Evolutionary conservation across 345 rosid genomes (phyloP), one percentile per base, ranked within the genome.

Genomic region (Noccaea bulbosa): DNA sequence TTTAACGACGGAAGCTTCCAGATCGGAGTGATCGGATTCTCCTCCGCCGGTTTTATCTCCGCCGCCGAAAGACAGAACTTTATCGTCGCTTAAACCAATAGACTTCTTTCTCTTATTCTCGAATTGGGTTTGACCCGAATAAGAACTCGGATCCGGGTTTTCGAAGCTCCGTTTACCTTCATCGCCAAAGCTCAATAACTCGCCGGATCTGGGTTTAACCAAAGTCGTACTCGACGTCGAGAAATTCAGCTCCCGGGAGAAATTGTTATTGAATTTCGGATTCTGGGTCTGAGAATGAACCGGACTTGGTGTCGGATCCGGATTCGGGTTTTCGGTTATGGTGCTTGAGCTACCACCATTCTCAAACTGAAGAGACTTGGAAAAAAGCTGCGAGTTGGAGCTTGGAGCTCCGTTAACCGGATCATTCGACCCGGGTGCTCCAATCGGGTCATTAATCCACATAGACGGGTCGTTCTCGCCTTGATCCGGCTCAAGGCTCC

Each of bases 1-100:
- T 75, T 83, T 89, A 1, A 88, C 89, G 7, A 94, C 86, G 24
- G 99, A 94, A 9, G 96, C 97, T 72, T 94, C 99, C 1, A 91
- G 85, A 79, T 94, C 99, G 0, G 99, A 94, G 50, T 91, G 92
- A 65, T 91, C 99, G 0, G 98, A 92, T 79, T 89, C 99, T 22
- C 75, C 92, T 69, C 72, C 75, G 8, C 80, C 53, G 38, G 92
- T 83, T 48, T 94, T 84, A 1, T 88, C 89, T 75, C 89, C 60
- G 30, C 82, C 67, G 58, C 89, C 93, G 82, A 94, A 94, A 0
- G 98, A 89, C 69, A 94, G 79, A 76, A 91, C 82, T 70, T 85
- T 96, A 6, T 91, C 97, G 15, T 91, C 99, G 57, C 0, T 67
- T 1, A 67, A 11, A 20, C 67, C 55, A 12, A 78, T 56, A 2